Base-by-base conservation (phyloP, 352 stramenopile species). In the Bremia lactucae region DNA sequence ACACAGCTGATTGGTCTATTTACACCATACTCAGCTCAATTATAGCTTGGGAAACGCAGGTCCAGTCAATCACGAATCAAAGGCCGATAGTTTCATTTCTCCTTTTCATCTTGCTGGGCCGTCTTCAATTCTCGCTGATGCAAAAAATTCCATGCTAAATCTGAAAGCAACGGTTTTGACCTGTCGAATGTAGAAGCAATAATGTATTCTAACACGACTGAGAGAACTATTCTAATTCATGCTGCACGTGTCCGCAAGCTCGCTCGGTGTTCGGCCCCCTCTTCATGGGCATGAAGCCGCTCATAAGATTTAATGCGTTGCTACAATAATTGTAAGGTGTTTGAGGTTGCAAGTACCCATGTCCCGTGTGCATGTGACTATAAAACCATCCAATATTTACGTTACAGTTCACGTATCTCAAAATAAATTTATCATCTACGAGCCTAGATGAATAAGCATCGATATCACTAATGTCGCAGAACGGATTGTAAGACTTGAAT, bases 111-210 rank as follows among this genome's bases (percentile, higher is more conserved):
- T 14, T 6, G n/a, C n/a, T n/a, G n/a, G n/a, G n/a, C n/a, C n/a
- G n/a, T n/a, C n/a, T n/a, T n/a, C 15, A 6, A 54, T 73, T 79
- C 67, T 79, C 67, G 31, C 40, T 68, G 67, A 79, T 75, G 65
- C 58, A 65, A 83, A 44, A 72, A 81, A 36, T 72, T 80, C 72
- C 72, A 87, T 87, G 74, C 74, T 87, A 87, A 87, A 72, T 68
- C 74, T 65, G 74, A 84, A 56, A 67, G 51, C 40, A 29, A 31
- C 37, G 39, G 55, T 41, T 19, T 15, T 44, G 22, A 49, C 46
- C 33, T 52, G 47, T 37, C 61, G 19, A 33, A 55, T 87, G 74
- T 80, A 36, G 71, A 87, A 67, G 55, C 55, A 61, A 58, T 70
- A 59, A 55, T 56, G 67, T 87, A 79, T 87, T 87, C 71, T 83